Evolutionary conservation across 1,284 basidiomycete genomes (phyloP).

Genomic region (Puccinia triticina): DNA sequence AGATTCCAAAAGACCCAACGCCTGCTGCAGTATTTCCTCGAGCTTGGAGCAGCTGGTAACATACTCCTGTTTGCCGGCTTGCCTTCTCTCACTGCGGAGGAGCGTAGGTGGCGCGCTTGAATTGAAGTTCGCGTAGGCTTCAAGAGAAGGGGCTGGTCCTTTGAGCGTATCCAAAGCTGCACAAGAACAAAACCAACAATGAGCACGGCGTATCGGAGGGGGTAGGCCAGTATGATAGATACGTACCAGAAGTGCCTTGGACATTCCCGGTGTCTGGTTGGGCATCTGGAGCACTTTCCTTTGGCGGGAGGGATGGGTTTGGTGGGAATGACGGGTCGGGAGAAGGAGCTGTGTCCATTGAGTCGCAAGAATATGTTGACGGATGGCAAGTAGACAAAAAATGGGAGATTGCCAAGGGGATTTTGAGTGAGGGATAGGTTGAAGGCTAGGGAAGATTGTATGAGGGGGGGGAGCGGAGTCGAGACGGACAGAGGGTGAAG

Average conservation of each 20-base stretch:
- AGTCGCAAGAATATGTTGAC: background rate
- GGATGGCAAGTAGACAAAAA: too few relatives aligned
- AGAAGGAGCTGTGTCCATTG: background rate
- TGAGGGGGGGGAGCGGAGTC: background rate
- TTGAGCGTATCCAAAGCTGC: constrained; percentile 3
- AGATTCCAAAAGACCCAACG: too few relatives aligned
- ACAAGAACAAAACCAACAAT: background rate
- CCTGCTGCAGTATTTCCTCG: too few relatives aligned
- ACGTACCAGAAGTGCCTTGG: background rate
- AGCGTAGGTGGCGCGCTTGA: background rate
- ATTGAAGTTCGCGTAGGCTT: constrained; percentile 13
- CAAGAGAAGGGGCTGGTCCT: constrained; percentile 15
- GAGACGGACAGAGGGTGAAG: background rate
- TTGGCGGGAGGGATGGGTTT: background rate
- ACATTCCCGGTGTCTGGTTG: background rate
- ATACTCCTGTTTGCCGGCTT: too few relatives aligned
- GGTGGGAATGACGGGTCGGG: background rate
- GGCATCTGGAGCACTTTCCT: background rate
- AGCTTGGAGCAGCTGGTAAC: too few relatives aligned
- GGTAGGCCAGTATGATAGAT: background rate
- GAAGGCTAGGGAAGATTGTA: too few relatives aligned
- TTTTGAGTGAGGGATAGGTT: too few relatives aligned
- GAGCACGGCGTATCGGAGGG: background rate
- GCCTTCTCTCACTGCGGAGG: constrained; percentile 10
- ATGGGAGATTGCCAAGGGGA: too few relatives aligned